phyloP scores from a whole-genome alignment of 2,329 filamentous ascomycete genomes.

The Biscogniauxia mediterranea region DNA sequence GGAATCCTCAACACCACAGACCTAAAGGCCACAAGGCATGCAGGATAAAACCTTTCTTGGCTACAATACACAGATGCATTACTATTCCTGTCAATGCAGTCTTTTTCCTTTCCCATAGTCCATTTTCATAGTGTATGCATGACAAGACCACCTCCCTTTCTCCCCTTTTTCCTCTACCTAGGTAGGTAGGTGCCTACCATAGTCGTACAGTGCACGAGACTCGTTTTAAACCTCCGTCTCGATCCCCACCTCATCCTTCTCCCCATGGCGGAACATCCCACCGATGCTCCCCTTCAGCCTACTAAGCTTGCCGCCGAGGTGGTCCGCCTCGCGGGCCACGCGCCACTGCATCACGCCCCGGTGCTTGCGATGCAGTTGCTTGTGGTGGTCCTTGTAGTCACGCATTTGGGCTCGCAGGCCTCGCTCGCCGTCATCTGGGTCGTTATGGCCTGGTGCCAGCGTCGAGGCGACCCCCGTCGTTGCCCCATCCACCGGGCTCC shows the following conservation, averaged over 20 bases:
- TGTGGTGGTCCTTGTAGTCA: conserved; percentile 59
- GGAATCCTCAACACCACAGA: too few species aligned
- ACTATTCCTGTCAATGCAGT: too few species aligned
- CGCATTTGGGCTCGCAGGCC: conserved; percentile 51
- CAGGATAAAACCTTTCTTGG: too few species aligned
- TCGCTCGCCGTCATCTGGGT: conserved; percentile 41
- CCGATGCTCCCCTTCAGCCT: conserved; percentile 59
- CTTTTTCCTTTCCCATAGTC: too few species aligned
- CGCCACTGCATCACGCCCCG: conserved; percentile 73
- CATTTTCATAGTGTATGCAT: too few species aligned
- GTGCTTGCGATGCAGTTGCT: conserved; percentile 63
- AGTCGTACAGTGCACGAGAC: too few species aligned
- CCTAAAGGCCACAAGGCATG: too few species aligned
- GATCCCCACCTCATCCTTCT: conserved; percentile 54
- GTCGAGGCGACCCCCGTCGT: conserved; percentile 30
- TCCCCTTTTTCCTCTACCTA: too few species aligned
- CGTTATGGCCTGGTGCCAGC: conserved; percentile 37
- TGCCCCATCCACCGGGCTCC: conserved; percentile 31
- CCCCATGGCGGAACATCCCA: conserved; percentile 56
- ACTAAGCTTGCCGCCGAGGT: conserved; percentile 50
- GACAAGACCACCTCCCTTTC: too few species aligned
- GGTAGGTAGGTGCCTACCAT: too few species aligned
- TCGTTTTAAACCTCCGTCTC: conserved; percentile 64
- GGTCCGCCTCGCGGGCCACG: conserved; percentile 49
- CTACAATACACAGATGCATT: too few species aligned